Percentiles rank a stretch among this genome's conserved stretches.
phyloP scores from a whole-genome alignment of 805 yeast species.

The Metschnikowia kofuensis region DNA sequence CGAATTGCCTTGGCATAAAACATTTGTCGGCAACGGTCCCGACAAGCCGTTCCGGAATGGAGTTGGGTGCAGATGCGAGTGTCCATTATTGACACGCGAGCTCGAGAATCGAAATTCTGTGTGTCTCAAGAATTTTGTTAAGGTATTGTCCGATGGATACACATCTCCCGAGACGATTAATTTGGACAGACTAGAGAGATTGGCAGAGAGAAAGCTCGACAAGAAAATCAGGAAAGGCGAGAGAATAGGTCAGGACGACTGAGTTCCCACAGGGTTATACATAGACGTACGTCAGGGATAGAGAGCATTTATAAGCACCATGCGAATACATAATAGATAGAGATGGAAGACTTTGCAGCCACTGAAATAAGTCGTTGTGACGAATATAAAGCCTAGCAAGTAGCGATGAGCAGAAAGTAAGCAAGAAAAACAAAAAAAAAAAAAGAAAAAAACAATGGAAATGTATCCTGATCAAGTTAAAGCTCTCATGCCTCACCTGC shows the following conservation, averaged over 20 bases:
- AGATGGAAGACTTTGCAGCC: neutral
- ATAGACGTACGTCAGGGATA: neutral
- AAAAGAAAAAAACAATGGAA: no score
- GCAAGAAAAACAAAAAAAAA: no score
- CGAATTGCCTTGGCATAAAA: slow-evolving; percentile 29
- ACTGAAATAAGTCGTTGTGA: neutral
- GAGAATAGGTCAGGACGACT: slow-evolving; percentile 4
- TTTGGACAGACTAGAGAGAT: slow-evolving; percentile 24
- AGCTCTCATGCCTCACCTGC: no score
- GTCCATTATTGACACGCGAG: slow-evolving; percentile 54
- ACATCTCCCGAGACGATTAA: slow-evolving; percentile 19
- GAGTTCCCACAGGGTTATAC: neutral
- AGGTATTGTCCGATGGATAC: slow-evolving; percentile 32
- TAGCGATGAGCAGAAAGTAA: no score
- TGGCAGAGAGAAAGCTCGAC: slow-evolving; percentile 21
- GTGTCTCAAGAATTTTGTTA: slow-evolving; percentile 53
- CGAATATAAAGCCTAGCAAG: no score
- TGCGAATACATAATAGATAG: neutral
- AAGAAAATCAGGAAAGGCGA: slow-evolving; percentile 21
- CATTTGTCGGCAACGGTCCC: slow-evolving; percentile 15
- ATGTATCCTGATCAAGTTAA: no score
- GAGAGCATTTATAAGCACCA: neutral
- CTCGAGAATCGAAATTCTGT: slow-evolving; percentile 51
- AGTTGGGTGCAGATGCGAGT: slow-evolving; percentile 83
- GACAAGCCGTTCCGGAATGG: slow-evolving; percentile 41